These are phyloP conservation scores for Geotrichum bryndzae DNA, from an alignment of 1,139 yeast genomes.

Conservation along the genomic window DNA sequence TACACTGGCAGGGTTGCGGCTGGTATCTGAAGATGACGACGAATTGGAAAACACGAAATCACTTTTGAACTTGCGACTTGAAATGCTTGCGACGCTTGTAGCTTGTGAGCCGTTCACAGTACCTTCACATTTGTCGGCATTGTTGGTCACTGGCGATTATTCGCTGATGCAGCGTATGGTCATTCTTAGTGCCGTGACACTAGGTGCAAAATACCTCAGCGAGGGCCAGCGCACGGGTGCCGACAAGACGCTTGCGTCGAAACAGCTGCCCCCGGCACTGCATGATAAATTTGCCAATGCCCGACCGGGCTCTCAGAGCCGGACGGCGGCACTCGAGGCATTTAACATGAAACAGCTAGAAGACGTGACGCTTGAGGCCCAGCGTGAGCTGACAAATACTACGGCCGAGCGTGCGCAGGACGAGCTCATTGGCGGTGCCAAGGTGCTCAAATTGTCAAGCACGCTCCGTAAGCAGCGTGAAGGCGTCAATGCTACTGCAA, in stretches of 20 bases:
- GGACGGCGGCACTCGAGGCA: not conserved
- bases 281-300: constrained; percentile 35
- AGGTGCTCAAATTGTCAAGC: constrained; percentile 47
- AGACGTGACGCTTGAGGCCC: constrained; percentile 17
- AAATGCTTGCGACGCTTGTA: constrained; percentile 49
- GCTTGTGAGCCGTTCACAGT: constrained; percentile 44
- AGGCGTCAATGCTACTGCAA: constrained; percentile 20
- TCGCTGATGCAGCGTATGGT: constrained; percentile 57
- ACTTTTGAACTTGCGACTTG: constrained; percentile 48
- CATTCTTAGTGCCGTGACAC: constrained; percentile 49
- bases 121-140: constrained; percentile 37
- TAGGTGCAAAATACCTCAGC: constrained; percentile 38
- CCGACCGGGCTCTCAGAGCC: not conserved
- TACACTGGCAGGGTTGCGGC: constrained; percentile 42
- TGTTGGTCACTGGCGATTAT: constrained; percentile 55
- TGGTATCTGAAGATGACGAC: constrained; percentile 32
- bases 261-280: constrained; percentile 43
- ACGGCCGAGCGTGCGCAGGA: constrained; percentile 43
- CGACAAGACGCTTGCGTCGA: constrained; percentile 37
- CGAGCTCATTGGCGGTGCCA: constrained; percentile 36
- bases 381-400: constrained; percentile 29
- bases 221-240: constrained; percentile 43
- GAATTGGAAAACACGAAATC: constrained; percentile 40
- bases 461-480: constrained; percentile 31
- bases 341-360: constrained; percentile 8